phyloP scores from a whole-genome alignment of 2,329 filamentous ascomycete genomes.

The Emmonsiellopsis sp. region DNA sequence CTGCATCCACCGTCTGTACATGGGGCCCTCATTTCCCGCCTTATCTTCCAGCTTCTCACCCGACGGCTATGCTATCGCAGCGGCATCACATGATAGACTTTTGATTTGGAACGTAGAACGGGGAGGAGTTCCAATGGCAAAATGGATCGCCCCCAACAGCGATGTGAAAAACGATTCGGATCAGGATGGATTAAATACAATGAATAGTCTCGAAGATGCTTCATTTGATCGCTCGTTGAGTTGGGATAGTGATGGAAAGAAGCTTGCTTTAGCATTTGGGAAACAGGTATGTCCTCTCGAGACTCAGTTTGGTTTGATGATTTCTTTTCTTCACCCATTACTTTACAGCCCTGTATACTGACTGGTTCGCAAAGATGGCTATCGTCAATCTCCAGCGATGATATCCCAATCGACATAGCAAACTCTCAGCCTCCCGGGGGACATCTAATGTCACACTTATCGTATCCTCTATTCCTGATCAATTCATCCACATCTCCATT shows the following conservation, averaged over 20 bases:
- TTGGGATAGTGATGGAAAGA: constrained; percentile 47
- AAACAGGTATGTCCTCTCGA: constrained; percentile 33
- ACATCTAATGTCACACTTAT: not conserved
- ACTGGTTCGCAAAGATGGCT: constrained; percentile 21
- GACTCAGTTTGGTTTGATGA: not conserved
- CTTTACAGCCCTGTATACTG: not conserved
- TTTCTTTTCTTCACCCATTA: not conserved
- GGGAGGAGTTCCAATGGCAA: constrained; percentile 33
- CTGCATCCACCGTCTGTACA: constrained; percentile 27
- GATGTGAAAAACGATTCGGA: constrained; percentile 22
- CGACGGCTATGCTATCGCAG: constrained; percentile 37
- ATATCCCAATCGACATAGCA: constrained; percentile 8
- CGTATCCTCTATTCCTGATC: no score
- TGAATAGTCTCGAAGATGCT: constrained; percentile 25
- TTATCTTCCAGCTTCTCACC: constrained; percentile 37
- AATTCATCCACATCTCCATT: no score
- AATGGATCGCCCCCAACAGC: constrained; percentile 24
- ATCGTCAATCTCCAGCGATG: constrained; percentile 32
- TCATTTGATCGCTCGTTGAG: constrained; percentile 33
- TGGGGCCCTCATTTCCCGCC: constrained; percentile 28
- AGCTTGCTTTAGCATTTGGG: constrained; percentile 40
- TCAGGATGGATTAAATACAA: constrained; percentile 17
- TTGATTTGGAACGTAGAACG: constrained; percentile 40
- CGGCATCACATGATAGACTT: constrained; percentile 33
- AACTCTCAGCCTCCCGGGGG: not conserved